Conservation (phyloP, 2,329 filamentous ascomycete species). For the Zelopaecilomyces penicillatus region DNA sequence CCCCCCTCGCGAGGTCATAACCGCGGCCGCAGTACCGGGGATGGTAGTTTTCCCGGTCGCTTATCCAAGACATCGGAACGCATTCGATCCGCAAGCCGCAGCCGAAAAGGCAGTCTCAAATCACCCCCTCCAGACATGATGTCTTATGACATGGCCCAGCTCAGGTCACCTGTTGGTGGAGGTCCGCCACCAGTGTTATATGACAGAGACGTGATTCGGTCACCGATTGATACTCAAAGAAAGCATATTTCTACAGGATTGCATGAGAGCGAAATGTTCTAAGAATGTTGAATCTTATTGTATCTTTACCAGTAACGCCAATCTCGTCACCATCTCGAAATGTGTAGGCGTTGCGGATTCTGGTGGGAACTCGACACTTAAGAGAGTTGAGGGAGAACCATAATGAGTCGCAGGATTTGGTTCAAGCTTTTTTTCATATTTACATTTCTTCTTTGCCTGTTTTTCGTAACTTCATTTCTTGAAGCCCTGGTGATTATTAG, state of each 20-base stretch:
- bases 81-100: constrained; percentile 51
- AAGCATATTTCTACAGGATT: constrained; percentile 42
- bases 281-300: constrained; percentile 6
- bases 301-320: too few species aligned
- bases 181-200: constrained; percentile 28
- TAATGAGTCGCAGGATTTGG: too few species aligned
- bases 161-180: constrained; percentile 20
- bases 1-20: constrained; percentile 40
- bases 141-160: constrained; percentile 21
- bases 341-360: too few species aligned
- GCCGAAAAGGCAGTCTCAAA: constrained; percentile 34
- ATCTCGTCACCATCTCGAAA: too few species aligned
- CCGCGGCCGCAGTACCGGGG: constrained; percentile 48
- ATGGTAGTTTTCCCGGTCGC: constrained; percentile 44
- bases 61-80: constrained; percentile 51
- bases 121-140: constrained; percentile 25
- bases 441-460: too few species aligned
- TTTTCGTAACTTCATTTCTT: too few species aligned
- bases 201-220: constrained; percentile 27
- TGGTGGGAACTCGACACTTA: too few species aligned
- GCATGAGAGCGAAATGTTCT: constrained; percentile 49
- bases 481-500: too few species aligned
- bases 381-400: too few species aligned
- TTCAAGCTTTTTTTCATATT: too few species aligned
- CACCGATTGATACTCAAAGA: constrained; percentile 23